Evolutionary conservation across 164 flowering plant genomes (phyloP).

Genomic region (Paratinospora sagittata): DNA sequence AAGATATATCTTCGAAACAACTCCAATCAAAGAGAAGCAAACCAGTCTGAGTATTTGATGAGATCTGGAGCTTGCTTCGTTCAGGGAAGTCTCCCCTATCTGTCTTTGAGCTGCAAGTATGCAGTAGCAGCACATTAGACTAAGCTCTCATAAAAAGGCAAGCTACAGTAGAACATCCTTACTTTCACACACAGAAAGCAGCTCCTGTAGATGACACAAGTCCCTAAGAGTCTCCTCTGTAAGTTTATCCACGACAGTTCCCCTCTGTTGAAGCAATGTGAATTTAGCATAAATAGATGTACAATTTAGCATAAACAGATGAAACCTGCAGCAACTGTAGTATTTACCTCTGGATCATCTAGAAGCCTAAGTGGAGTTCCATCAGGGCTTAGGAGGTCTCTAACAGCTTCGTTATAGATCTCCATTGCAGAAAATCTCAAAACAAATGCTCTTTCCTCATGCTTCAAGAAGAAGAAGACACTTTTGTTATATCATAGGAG

Average conservation of each 20-base stretch:
- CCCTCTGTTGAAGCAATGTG: conserved; percentile 47
- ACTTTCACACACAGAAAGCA: conserved; percentile 81
- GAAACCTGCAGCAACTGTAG: conserved; percentile 1
- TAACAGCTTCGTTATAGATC: conserved; percentile 90
- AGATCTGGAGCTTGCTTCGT: conserved; percentile 95
- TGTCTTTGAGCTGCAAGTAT: conserved; percentile 78
- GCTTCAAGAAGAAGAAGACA: conserved; percentile 34
- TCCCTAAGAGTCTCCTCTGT: conserved; percentile 71
- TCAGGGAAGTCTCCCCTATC: conserved; percentile 80
- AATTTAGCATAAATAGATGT: neutral
- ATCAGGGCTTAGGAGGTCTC: conserved; percentile 76
- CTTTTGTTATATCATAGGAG: neutral
- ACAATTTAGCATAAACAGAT: neutral
- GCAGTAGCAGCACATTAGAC: conserved; percentile 7
- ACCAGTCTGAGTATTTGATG: conserved; percentile 96
- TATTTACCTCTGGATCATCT: conserved; percentile 92
- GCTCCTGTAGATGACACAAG: conserved; percentile 57
- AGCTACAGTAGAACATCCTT: neutral
- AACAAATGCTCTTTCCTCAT: conserved; percentile 56
- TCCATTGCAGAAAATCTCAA: conserved; percentile 93
- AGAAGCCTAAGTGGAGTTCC: conserved; percentile 70
- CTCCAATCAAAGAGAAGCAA: conserved; percentile 8
- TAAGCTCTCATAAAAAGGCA: conserved; percentile 4
- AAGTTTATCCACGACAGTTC: conserved; percentile 85
- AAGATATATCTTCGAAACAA: neutral